Base-by-base conservation (phyloP, 2,329 filamentous ascomycete species). In the Colletotrichum tabaci region DNA sequence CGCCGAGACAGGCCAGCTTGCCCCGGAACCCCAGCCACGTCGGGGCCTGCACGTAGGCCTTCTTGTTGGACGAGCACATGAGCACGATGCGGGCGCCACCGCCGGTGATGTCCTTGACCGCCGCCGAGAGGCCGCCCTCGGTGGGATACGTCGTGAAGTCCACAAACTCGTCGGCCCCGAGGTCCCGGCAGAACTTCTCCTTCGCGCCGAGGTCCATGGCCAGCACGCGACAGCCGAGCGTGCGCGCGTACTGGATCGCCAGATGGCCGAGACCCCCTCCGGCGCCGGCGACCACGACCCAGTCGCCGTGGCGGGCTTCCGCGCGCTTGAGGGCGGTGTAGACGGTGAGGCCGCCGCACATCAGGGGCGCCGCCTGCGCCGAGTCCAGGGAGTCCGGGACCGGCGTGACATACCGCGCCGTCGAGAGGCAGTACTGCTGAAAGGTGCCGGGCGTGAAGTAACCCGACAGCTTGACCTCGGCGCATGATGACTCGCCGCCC, bases 281-380 rank as follows among this genome's bases (percentile, higher is more conserved):
- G 2, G 73, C 79, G n/a, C 79, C 80, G 3, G 74, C 73, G n/a
- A 81, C 66, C 4, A 74, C 74, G 2, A 79, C 71, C 76, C 75
- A 78, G 42, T 79, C 73, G 4, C 77, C 77, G 9, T 74, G 72
- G 8, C 73, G 74, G 30, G 74, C 26, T 10, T 65, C 65, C 44
- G 72, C 72, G 47, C 61, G 63, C 74, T 83, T 84, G 67, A 93
- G 77, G 0, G 91, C 91, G 9, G 84, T 83, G 77, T 86, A 93
- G 10, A 90, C 84, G 0, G 91, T 93, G 46, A 93, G 85, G 12
- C 92, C 91, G 23, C 87, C 91, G 76, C 91, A 93, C 56, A 93
- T 84, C 85, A 93, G 88, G 2, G 91, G 90, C n/a, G 91, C 83
- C 10, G 82, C 80, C 35, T 79, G 75, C 18, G 79, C 81, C 9